These are phyloP conservation scores for Gossypium stocksii DNA, from an alignment of 345 rosid genomes.

Conservation along the genomic window DNA sequence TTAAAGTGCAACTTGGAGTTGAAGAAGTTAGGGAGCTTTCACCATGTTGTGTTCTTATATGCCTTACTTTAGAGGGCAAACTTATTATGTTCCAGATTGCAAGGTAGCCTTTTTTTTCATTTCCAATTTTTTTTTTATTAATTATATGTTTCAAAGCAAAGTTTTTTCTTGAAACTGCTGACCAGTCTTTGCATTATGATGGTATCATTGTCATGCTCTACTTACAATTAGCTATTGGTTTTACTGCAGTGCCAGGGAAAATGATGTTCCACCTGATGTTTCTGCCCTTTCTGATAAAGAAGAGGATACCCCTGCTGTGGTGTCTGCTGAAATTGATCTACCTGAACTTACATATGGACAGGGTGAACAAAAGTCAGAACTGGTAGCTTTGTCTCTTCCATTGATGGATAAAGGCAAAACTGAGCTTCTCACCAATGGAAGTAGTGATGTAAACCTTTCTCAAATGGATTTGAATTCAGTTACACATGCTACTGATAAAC, in stretches of 20 bases:
- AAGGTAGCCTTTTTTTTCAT: conserved; percentile 39
- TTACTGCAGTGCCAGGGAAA: conserved; percentile 45
- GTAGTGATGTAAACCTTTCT: conserved; percentile 25
- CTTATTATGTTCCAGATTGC: conserved; percentile 74
- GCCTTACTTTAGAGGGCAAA: conserved; percentile 91
- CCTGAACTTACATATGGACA: conserved; percentile 32
- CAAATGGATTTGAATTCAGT: conserved; percentile 26
- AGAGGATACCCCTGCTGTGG: conserved; percentile 40
- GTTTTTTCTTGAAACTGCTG: background rate
- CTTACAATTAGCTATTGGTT: conserved; percentile 17
- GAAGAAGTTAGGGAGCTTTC: conserved; percentile 69
- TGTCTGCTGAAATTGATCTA: conserved; percentile 22
- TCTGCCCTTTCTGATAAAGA: conserved; percentile 43
- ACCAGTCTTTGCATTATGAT: background rate
- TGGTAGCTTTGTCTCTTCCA: conserved; percentile 17
- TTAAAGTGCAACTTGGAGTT: conserved; percentile 56
- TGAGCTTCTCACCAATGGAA: conserved; percentile 17
- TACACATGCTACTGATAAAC: conserved; percentile 23
- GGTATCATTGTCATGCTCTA: conserved; percentile 6
- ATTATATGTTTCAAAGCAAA: background rate
- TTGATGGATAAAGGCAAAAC: conserved; percentile 18
- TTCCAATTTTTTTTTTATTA: background rate
- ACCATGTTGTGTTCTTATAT: conserved; percentile 65
- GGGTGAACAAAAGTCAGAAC: conserved; percentile 27
- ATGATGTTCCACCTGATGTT: conserved; percentile 31